Base-by-base conservation (phyloP, 1,284 basidiomycete species). In the Pseudozyma sp. region DNA sequence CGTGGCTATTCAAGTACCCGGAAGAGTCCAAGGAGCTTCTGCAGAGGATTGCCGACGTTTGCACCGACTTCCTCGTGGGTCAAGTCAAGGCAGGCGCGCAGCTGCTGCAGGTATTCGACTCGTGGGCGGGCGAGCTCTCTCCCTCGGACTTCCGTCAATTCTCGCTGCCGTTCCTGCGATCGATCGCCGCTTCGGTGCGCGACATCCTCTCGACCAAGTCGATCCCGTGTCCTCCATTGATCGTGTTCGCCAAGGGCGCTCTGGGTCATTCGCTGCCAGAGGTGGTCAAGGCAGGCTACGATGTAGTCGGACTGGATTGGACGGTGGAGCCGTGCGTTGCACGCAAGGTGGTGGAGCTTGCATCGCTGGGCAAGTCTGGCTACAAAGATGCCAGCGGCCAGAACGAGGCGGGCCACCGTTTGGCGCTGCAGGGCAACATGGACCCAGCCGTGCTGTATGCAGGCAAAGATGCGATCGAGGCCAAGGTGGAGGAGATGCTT, bases 371-470 rank as follows among this genome's bases (percentile, higher is more conserved):
- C 46, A 56, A 69, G 46, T 54, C 63, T 51, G 58, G 50, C 39
- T 75, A 66, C 64, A 79, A 77, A 53, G 59, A 65, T 42, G 68
- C 67, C 0, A 66, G 67, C 19, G 81, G 69, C 13, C 62, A 64
- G 53, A 79, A 79, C 43, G 81, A 79, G 59, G 70, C 74, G n/a
- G 77, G 68, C 8, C 82, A 84, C 57, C 66, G 88, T 65, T 89
- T 94, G 69, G 90, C 91, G 16, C 85, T 99, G 48, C 97, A 99
- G 85, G 97, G 97, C 14, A 99, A 99, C 87, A 88, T 97, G 85
- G 97, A 99, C 85, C 89, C 89, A 53, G 87, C 94, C 45, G 87
- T 99, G 48, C 94, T 95, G 75, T 95, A 93, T 47, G 94, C 94
- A 2, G 88, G 87, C 69, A 77, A 78, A 30, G 91, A 92, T 19